Base-by-base conservation (phyloP, 805 yeast species). In the Hanseniaspora meyeri region DNA sequence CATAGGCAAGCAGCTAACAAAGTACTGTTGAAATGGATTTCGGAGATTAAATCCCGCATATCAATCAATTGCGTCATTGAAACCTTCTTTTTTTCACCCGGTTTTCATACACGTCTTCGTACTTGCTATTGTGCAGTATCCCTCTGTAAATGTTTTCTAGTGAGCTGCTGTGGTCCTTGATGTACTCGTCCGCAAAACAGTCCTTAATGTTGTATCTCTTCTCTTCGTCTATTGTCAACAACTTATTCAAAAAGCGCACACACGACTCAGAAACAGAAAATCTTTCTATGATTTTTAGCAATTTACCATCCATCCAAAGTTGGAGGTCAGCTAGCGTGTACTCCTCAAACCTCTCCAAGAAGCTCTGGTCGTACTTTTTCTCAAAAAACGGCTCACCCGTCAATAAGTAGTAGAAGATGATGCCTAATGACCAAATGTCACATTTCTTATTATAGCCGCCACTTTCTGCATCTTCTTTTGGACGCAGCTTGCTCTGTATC, bases 361-460 rank as follows among this genome's bases (percentile, higher is more conserved):
- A n/a, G 11, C 19, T 20, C 8, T 19, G 19, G 7, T 46, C 65
- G 61, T 16, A 67, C 64, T 37, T 70, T 74, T 19, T 74, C 68
- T 2, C 76, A 60, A 76, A 79, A 61, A 82, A 82, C 6, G 87
- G 87, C 0, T 87, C 72, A 0, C 86, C 87, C 43, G 82, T 79
- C 16, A 82, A 66, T 66, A 83, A 66, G 12, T 82, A 79, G 65
- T 81, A 81, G 4, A 75, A 62, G 16, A 82, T 75, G 0, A 83
- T 76, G 0, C 88, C 88, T 4, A 83, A 62, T 1, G 88, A 82
- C 89, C 88, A 83, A 40, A 81, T 65, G 65, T 83, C 88, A 63
- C 86, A 81, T 62, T 78, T 79, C 34, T 67, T 68, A 58, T 74
- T 77, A 62, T 82, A 81, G 0, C 82, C 82, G 14, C 9, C 1